phyloP scores from a whole-genome alignment of 106 monocot species.

The Iris macrosiphon region DNA sequence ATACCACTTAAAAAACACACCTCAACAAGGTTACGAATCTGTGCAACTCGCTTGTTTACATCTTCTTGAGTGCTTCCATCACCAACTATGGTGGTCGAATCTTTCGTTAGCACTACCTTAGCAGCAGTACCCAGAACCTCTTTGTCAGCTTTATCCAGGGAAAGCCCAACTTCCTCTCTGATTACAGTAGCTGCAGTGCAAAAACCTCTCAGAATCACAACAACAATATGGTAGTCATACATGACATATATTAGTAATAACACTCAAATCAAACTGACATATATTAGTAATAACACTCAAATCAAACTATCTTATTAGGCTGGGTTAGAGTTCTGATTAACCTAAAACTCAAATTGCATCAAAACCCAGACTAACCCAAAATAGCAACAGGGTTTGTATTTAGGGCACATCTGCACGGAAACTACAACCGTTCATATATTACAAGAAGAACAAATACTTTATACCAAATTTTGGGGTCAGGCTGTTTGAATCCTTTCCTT shows the following conservation, averaged over 20 bases:
- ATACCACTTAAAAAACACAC: constrained; percentile 11
- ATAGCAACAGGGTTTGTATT: too few relatives aligned
- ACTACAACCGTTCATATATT: too few relatives aligned
- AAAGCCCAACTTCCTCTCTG: constrained; percentile 67
- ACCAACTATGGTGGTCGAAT: constrained; percentile 61
- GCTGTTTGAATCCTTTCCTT: too few relatives aligned
- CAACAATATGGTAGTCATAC: background rate
- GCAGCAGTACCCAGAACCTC: constrained; percentile 66
- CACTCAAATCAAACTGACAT: too few relatives aligned
- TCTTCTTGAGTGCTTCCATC: constrained; percentile 72
- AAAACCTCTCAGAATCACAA: background rate
- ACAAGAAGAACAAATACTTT: too few relatives aligned
- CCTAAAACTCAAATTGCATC: too few relatives aligned
- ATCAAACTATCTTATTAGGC: too few relatives aligned
- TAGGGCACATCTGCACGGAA: too few relatives aligned
- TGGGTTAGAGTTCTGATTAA: too few relatives aligned
- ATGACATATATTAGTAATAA: background rate
- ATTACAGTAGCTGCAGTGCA: constrained; percentile 63
- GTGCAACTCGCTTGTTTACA: constrained; percentile 54
- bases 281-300: too few relatives aligned
- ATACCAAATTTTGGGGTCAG: too few relatives aligned
- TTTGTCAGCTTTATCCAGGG: constrained; percentile 58
- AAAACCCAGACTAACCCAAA: too few relatives aligned
- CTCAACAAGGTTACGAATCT: constrained; percentile 64
- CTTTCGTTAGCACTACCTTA: constrained; percentile 67